Evolutionary conservation across 495 filamentous ascomycete species (phyloP).

Genomic region (Glutinoglossum americanum): DNA sequence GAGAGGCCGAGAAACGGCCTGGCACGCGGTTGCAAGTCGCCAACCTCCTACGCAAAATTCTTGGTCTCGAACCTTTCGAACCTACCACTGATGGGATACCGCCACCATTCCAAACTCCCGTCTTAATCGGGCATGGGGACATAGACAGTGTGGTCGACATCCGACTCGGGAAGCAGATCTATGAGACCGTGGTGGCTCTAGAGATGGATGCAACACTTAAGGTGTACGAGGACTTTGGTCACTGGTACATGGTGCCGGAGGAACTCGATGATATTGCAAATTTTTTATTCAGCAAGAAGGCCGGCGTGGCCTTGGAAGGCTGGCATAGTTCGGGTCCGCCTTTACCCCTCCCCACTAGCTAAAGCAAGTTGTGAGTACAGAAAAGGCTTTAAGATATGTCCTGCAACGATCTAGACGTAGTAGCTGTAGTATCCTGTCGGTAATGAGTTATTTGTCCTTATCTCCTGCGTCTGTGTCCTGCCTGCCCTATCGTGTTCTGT

Average conservation of each 20-base stretch:
- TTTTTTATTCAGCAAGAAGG: neutral
- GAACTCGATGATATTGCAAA: neutral
- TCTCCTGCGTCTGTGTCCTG: no score
- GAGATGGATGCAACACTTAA: constrained; percentile 26
- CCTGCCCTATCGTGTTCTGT: no score
- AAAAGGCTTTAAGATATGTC: no score
- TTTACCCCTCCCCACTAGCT: no score
- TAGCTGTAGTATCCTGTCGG: no score
- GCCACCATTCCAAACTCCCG: constrained; percentile 13
- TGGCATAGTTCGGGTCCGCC: no score
- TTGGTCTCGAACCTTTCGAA: constrained; percentile 4
- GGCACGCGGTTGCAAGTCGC: constrained; percentile 4
- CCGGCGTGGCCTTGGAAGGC: no score
- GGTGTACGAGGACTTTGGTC: constrained; percentile 29
- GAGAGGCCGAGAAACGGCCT: constrained; percentile 4
- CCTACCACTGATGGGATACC: constrained; percentile 11
- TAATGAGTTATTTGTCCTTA: no score
- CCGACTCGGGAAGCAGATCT: constrained; percentile 21
- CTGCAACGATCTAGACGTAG: no score
- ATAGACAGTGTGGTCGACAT: constrained; percentile 30
- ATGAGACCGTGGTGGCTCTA: constrained; percentile 18
- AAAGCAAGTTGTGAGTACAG: no score
- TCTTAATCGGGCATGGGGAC: constrained; percentile 31
- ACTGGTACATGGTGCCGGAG: constrained; percentile 23
- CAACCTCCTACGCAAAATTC: constrained; percentile 8